phyloP scores from a whole-genome alignment of 768 basidiomycete species.

The Hebeloma cylindrosporum region DNA sequence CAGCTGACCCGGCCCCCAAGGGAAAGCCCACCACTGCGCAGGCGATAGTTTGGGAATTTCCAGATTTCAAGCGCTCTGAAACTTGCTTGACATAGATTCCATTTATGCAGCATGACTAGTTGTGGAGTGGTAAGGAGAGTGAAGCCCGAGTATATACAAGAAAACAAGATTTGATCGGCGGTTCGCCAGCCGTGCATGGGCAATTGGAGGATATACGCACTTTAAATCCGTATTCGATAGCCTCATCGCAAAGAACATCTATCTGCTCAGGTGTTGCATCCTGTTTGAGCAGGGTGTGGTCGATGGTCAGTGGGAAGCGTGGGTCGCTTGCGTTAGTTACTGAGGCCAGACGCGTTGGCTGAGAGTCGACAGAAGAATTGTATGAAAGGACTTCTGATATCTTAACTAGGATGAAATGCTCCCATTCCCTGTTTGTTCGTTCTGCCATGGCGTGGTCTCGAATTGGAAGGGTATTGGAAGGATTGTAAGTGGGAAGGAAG shows the following conservation, averaged over 20 bases:
- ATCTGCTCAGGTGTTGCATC: constrained; percentile 47
- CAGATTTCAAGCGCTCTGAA: constrained; percentile 35
- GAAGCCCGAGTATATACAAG: not conserved
- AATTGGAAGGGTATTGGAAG: no score
- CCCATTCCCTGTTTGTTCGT: constrained; percentile 36
- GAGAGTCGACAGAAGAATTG: not conserved
- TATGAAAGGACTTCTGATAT: constrained; percentile 25
- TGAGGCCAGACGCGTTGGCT: constrained; percentile 21
- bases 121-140: not conserved
- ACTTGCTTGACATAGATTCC: constrained; percentile 45
- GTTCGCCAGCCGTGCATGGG: no score
- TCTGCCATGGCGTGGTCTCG: constrained; percentile 25
- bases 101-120: constrained; percentile 53
- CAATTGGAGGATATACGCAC: no score
- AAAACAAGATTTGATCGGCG: no score
- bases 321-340: constrained; percentile 27
- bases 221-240: constrained; percentile 48
- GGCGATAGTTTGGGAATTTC: constrained; percentile 36
- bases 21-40: constrained; percentile 55
- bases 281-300: constrained; percentile 52
- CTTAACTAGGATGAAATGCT: constrained; percentile 28
- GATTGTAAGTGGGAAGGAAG: no score
- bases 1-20: constrained; percentile 44
- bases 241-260: constrained; percentile 48
- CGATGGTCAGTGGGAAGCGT: constrained; percentile 40